These are phyloP conservation scores for Cladosporium halotolerans DNA, from an alignment of 2,329 filamentous ascomycete species.

Conservation along the genomic window DNA sequence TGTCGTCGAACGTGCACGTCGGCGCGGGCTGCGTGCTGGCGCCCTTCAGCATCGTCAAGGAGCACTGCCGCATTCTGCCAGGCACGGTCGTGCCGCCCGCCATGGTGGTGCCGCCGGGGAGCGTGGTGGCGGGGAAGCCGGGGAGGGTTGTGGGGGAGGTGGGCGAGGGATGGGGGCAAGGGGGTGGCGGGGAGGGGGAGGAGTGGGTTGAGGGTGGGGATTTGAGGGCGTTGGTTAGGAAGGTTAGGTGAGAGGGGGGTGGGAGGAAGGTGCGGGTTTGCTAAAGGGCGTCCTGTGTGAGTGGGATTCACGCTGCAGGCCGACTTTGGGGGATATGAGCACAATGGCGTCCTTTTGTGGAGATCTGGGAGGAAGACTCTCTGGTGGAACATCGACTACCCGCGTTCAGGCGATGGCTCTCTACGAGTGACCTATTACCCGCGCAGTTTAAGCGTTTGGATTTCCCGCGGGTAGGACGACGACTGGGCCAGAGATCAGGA, in stretches of 20 bases:
- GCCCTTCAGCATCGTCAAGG: constrained; percentile 86
- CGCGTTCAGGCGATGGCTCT: no score
- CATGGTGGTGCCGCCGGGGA: constrained; percentile 90
- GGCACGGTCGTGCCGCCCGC: constrained; percentile 75
- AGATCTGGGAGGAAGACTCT: no score
- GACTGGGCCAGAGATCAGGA: no score
- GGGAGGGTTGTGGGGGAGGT: constrained; percentile 77
- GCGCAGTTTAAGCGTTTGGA: no score
- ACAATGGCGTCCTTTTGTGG: no score
- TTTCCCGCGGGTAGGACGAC: no score
- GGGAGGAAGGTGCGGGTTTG: no score
- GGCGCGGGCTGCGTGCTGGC: constrained; percentile 71
- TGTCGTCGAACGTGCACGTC: constrained; percentile 82
- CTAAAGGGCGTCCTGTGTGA: no score
- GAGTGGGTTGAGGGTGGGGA: constrained; percentile 47
- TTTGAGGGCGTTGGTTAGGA: constrained; percentile 43
- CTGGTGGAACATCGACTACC: no score
- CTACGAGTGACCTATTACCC: no score
- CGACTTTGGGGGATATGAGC: no score
- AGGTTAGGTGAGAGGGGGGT: constrained; percentile 31
- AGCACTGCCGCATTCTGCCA: constrained; percentile 83
- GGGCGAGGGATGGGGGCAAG: constrained; percentile 56
- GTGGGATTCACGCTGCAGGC: no score
- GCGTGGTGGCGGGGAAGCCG: constrained; percentile 78
- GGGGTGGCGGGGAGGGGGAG: constrained; percentile 37